Evolutionary conservation across 2,329 filamentous ascomycete species (phyloP).

Genomic region (Cercospora brassicicola): DNA sequence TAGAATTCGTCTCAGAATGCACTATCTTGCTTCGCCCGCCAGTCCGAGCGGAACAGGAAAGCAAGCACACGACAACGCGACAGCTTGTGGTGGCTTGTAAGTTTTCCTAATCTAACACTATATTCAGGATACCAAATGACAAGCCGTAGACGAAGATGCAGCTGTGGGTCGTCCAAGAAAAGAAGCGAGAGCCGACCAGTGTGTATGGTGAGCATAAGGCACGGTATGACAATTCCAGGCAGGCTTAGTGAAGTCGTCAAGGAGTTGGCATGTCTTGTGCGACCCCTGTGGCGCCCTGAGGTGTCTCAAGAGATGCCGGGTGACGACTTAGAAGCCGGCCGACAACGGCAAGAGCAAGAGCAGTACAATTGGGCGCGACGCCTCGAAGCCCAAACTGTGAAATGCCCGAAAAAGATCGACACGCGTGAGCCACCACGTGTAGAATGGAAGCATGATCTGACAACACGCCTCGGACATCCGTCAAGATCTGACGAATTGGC

Average conservation of each 20-base stretch:
- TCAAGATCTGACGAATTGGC: slow-evolving; percentile 3
- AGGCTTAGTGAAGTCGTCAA: slow-evolving; percentile 2
- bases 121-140: neutral
- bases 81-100: slow-evolving; percentile 27
- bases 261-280: slow-evolving; percentile 7
- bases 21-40: slow-evolving; percentile 4
- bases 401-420: neutral
- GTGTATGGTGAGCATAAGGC: neutral
- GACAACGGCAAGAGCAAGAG: neutral
- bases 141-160: neutral
- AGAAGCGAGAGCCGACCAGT: neutral
- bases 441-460: neutral
- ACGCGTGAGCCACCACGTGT: neutral
- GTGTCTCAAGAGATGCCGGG: slow-evolving; percentile 3
- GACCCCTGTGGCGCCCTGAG: slow-evolving; percentile 1
- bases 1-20: neutral
- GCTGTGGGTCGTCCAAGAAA: neutral
- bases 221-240: neutral
- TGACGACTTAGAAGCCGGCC: neutral
- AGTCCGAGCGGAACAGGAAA: slow-evolving; percentile 14
- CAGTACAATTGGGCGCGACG: neutral
- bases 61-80: slow-evolving; percentile 43
- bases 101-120: neutral
- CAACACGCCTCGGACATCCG: slow-evolving; percentile 3
- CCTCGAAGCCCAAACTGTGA: neutral